Evolutionary conservation across 225 moss, liverwort and hornwort species (phyloP), one percentile per base, ranked within the genome.

Genomic region (Physcomitrium patens): DNA sequence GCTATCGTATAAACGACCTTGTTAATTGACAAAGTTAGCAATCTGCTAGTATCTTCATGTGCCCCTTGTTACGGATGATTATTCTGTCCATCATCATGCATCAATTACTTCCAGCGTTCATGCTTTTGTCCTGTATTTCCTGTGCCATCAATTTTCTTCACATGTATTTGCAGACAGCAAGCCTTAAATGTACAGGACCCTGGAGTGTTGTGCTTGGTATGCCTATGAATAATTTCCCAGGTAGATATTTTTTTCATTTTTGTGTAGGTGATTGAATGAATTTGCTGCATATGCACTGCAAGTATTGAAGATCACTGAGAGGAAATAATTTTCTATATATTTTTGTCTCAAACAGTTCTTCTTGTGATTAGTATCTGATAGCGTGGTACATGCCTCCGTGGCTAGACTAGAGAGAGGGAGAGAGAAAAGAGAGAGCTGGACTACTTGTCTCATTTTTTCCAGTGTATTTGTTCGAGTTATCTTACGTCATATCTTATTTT

Each of bases 171-270:
- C 80, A 89, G 89, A 57, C 31, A 42, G 62, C 75, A 15, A 70
- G 81, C 66, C 84, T 80, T 60, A 84, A 72, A 42, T 80, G 76
- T 63, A 73, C 48, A 68, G 67, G 84, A 79, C 73, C 92, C 12
- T 92, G 92, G 92, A 85, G 88, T 85, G 71, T 83, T 18, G 77
- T 90, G 65, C 75, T 90, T 31, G 76, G 86, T 43, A 71, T 88
- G 57, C 51, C 84, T n/a, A 64, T 42, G 49, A 92, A 84, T 63
- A 86, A 84, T 53, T 70, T 80, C 60, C 83, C 90, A 78, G 88
- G 92, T 92, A 68, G 70, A 47, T 60, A 17, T 11, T 0, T 12
- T 12, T 24, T 37, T 37, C 31, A 37, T 37, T 37, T 37, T 4
- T 37, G 2, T 37, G 31, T 37, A 3, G 31, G 31, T 37, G 7